Evolutionary conservation across 768 basidiomycete genomes (phyloP).

Genomic region (Sistotremastrum suecicum): DNA sequence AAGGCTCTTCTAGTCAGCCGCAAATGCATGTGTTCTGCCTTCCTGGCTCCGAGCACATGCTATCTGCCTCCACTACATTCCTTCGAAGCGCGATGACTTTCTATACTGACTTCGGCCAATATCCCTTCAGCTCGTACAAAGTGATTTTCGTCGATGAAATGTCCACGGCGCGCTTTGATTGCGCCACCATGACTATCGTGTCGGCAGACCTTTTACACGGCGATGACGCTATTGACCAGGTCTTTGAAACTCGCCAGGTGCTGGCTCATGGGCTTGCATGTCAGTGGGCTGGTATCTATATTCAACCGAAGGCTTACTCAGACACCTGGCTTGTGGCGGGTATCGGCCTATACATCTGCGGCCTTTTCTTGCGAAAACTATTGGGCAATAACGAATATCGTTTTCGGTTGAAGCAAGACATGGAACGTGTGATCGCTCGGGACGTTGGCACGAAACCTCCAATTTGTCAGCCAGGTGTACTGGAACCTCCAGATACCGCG

Average conservation of each 20-base stretch:
- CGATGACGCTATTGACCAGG: conserved; percentile 84
- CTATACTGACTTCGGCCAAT: conserved; percentile 88
- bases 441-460: conserved; percentile 87
- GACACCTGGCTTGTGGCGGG: conserved; percentile 98
- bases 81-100: conserved; percentile 86
- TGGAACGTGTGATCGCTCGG: conserved; percentile 78
- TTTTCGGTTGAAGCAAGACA: conserved; percentile 90
- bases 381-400: conserved; percentile 96
- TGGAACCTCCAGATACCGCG: conserved; percentile 73
- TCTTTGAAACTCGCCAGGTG: conserved; percentile 75
- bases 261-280: conserved; percentile 82
- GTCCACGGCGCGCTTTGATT: conserved; percentile 67
- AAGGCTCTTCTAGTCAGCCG: conserved; percentile 46
- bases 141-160: conserved; percentile 88
- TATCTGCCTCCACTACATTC: conserved; percentile 56
- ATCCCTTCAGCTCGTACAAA: conserved; percentile 92
- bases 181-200: conserved; percentile 69
- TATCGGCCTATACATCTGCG: conserved; percentile 79
- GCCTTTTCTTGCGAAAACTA: conserved; percentile 72
- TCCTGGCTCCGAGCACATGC: conserved; percentile 68
- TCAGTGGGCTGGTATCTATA: conserved; percentile 96
- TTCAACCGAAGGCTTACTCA: conserved; percentile 83
- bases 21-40: conserved; percentile 87
- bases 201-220: conserved; percentile 75
- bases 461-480: conserved; percentile 77